Evolutionary conservation across 108 stramenopile genomes (phyloP), one percentile per base, ranked within the genome.

Genomic region (Stephanodiscus triporus): DNA sequence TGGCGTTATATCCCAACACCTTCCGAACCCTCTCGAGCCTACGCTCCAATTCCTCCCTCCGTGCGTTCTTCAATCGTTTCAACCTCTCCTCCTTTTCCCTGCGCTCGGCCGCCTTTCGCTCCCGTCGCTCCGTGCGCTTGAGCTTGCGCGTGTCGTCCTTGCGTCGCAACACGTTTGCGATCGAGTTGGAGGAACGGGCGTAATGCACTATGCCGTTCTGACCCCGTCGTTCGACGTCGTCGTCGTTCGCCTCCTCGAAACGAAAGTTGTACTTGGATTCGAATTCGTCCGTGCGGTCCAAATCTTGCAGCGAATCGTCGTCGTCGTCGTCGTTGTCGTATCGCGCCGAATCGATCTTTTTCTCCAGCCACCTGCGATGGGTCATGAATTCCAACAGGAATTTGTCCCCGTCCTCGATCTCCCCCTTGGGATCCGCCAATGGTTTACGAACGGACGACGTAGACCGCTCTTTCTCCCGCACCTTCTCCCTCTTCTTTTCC

Each of bases 201-300:
- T 96, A 97, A 45, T 85, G 87, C 22, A 91, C 78, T 17, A 95
- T 84, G 19, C 88, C 87, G 32, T 88, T 76, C 9, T 74, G 62
- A 14, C 88, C 89, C 58, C 56, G 17, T 20, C 63, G 73, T 19
- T 14, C 26, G 20, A 37, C 68, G 36, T 68, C 63, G 38, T 85
- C 75, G 54, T 74, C 80, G 17, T 83, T 82, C 20, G 91, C 94
- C 85, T 99, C 95, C 83, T 99, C 99, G 78, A 98, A 99, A 22
- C 99, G 92, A 73, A 99, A 99, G 72, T 99, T 99, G 90, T 98
- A 99, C 72, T 97, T 91, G 64, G 91, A 87, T 88, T 99, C 99
- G 82, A 96, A 99, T 20, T 86, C 95, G 69, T 99, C 99, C 53
- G 88, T 90, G n/a, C 76, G 72, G 26, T 99, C 98, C 36, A 98